Conservation (phyloP, 345 rosid genomes). For the Conringia planisiliqua region DNA sequence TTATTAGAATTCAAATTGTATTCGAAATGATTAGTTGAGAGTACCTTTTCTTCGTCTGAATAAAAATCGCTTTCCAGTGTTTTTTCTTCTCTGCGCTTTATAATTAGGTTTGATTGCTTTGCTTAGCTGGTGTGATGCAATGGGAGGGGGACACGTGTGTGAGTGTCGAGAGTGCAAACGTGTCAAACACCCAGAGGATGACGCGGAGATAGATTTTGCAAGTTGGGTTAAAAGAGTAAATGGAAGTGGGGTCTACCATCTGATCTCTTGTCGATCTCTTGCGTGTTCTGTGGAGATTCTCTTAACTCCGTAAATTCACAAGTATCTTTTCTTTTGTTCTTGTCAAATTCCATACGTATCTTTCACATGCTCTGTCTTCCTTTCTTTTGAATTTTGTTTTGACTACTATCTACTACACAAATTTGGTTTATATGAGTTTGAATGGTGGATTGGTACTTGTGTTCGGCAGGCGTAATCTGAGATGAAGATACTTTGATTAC, state of each 20-base stretch:
- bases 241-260: neutral
- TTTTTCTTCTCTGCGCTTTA: neutral
- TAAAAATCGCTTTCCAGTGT: neutral
- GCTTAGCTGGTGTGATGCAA: conserved; percentile 1
- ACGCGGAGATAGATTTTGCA: neutral
- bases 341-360: conserved; percentile 15
- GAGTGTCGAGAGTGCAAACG: neutral
- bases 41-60: neutral
- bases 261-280: conserved; percentile 24
- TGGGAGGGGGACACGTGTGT: neutral
- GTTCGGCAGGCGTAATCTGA: neutral
- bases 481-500: neutral
- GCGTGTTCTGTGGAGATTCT: conserved; percentile 26
- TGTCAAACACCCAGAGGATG: conserved; percentile 6
- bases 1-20: neutral
- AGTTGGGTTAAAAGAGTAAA: conserved; percentile 6
- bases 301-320: conserved; percentile 3
- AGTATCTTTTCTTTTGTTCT: neutral
- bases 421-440: neutral
- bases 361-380: conserved; percentile 16
- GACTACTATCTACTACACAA: neutral
- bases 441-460: neutral
- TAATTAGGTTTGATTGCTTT: neutral
- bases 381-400: neutral
- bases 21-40: neutral